Conservation (phyloP, 1,284 basidiomycete genomes). For the Cutaneotrichosporon sp. region DNA sequence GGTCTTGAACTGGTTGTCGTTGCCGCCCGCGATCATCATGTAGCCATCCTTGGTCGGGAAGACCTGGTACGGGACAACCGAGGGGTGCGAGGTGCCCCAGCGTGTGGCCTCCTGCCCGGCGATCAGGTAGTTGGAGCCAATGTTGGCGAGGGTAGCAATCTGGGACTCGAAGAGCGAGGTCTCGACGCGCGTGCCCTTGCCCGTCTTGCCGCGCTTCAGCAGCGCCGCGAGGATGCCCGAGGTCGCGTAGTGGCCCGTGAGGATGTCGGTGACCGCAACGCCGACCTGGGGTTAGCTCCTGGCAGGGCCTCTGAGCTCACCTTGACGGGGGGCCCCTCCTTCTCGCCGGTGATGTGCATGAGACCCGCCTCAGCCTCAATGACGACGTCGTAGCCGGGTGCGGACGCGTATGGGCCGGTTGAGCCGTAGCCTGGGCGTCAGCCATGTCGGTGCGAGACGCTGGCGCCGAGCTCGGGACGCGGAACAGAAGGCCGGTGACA, state of each 20-base stretch:
- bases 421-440: conserved; percentile 77
- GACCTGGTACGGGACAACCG: conserved; percentile 88
- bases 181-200: conserved; percentile 86
- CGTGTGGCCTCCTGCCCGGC: conserved; percentile 80
- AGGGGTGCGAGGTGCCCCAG: conserved; percentile 86
- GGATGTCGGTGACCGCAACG: conserved; percentile 83
- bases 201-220: conserved; percentile 77
- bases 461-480: neutral
- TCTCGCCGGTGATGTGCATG: conserved; percentile 95
- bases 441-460: neutral
- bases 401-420: conserved; percentile 79
- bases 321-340: conserved; percentile 83
- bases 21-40: conserved; percentile 91
- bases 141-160: conserved; percentile 89
- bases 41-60: conserved; percentile 87
- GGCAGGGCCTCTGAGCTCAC: conserved; percentile 27
- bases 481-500: neutral
- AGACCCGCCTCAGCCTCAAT: conserved; percentile 89
- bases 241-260: conserved; percentile 78
- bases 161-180: conserved; percentile 82
- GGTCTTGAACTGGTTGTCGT: conserved; percentile 72
- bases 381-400: conserved; percentile 87
- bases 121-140: conserved; percentile 91
- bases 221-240: conserved; percentile 91
- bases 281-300: conserved; percentile 60